phyloP scores from a whole-genome alignment of 805 yeast genomes.

The Starmera quercuum region DNA sequence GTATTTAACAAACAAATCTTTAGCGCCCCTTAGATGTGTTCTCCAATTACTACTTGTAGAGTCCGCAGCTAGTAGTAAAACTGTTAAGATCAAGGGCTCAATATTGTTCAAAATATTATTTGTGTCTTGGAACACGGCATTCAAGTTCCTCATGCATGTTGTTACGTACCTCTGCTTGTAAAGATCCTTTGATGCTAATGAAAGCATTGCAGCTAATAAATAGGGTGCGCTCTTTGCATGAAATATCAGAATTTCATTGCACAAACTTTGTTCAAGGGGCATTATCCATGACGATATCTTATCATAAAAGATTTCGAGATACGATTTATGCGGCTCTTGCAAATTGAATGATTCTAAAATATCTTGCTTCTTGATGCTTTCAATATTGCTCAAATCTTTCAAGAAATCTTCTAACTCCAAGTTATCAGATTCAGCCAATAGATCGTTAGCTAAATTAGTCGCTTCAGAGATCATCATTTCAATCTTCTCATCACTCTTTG shows the following conservation, averaged over 20 bases:
- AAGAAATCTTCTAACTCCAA: constrained; percentile 13
- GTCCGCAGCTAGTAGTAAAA: constrained; percentile 53
- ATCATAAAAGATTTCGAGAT: constrained; percentile 16
- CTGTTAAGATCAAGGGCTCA: constrained; percentile 63
- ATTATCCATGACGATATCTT: constrained; percentile 14
- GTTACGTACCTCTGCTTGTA: constrained; percentile 37
- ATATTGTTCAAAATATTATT: constrained; percentile 39
- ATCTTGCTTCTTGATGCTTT: constrained; percentile 13
- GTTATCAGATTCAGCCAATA: constrained; percentile 14
- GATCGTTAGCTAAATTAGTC: constrained; percentile 14
- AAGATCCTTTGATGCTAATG: constrained; percentile 45
- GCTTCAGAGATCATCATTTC: constrained; percentile 14
- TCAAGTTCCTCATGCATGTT: constrained; percentile 38
- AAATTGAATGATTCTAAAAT: constrained; percentile 14
- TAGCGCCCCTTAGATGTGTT: constrained; percentile 60
- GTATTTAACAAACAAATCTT: constrained; percentile 49
- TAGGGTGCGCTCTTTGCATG: constrained; percentile 43
- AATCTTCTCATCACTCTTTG: neutral
- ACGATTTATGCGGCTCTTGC: constrained; percentile 14
- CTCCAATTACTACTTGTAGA: constrained; percentile 53
- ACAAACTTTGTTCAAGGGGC: constrained; percentile 33
- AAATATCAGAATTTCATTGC: constrained; percentile 40
- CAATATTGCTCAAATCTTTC: constrained; percentile 9
- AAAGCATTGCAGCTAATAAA: constrained; percentile 47
- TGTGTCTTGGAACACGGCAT: constrained; percentile 31